phyloP scores from a whole-genome alignment of 805 yeast genomes.

The Candida oleophila region DNA sequence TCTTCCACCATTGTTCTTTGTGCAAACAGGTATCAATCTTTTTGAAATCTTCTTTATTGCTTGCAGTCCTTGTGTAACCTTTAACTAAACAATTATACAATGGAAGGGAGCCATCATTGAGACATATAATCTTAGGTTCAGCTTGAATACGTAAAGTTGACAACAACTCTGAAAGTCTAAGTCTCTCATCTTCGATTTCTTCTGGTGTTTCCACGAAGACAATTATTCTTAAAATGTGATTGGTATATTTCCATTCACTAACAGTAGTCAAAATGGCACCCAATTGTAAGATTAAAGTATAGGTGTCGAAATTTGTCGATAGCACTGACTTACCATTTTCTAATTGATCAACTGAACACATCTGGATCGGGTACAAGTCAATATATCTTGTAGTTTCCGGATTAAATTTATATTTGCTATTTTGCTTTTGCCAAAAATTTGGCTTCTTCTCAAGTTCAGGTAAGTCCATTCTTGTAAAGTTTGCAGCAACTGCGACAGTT shows the following conservation, averaged over 20 bases:
- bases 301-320: conserved; percentile 93
- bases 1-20: conserved; percentile 86
- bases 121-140: conserved; percentile 68
- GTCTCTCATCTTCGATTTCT: conserved; percentile 70
- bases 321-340: conserved; percentile 65
- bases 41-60: conserved; percentile 26
- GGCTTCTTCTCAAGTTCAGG: conserved; percentile 48
- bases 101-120: conserved; percentile 53
- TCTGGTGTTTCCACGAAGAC: conserved; percentile 79
- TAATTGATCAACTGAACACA: conserved; percentile 79
- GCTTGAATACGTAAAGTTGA: conserved; percentile 84
- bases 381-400: conserved; percentile 47
- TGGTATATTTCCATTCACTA: conserved; percentile 80
- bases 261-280: conserved; percentile 94
- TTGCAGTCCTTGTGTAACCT: conserved; percentile 49
- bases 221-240: conserved; percentile 71
- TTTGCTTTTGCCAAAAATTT: conserved; percentile 13
- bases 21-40: conserved; percentile 51
- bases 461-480: conserved; percentile 65
- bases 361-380: conserved; percentile 94
- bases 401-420: conserved; percentile 1
- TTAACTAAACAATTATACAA: conserved; percentile 76
- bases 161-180: conserved; percentile 61
- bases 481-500: conserved; percentile 91
- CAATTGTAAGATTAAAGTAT: conserved; percentile 86